These are phyloP conservation scores for Leucosporidium yakuticum DNA, from an alignment of 768 basidiomycete genomes.

Conservation along the genomic window DNA sequence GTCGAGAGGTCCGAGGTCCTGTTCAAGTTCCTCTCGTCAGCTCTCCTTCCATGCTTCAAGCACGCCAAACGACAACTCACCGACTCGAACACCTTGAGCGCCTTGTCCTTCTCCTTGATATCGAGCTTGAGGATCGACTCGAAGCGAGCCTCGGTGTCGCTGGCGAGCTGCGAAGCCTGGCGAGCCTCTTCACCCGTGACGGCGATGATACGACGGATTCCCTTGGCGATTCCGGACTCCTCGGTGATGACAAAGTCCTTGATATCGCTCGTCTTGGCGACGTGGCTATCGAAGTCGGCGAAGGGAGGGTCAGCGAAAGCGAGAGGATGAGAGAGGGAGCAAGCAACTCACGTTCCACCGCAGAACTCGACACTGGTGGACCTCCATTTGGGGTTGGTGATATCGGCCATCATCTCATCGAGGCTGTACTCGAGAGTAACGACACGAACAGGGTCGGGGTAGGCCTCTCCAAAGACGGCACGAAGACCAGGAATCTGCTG, in stretches of 20 bases:
- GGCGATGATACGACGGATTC: conserved; percentile 87
- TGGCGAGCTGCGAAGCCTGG: conserved; percentile 65
- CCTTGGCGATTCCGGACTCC: conserved; percentile 96
- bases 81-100: conserved; percentile 69
- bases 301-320: conserved; percentile 7
- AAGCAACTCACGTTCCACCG: conserved; percentile 77
- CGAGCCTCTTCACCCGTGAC: conserved; percentile 92
- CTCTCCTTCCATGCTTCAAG: not conserved
- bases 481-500: conserved; percentile 86
- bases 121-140: conserved; percentile 55
- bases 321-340: conserved; percentile 1
- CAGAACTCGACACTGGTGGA: conserved; percentile 92
- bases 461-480: conserved; percentile 95
- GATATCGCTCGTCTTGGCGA: conserved; percentile 93
- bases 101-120: conserved; percentile 81
- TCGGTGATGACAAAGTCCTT: conserved; percentile 91
- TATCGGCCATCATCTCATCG: conserved; percentile 75
- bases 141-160: conserved; percentile 58
- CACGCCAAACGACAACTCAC: conserved; percentile 48
- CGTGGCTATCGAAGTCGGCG: conserved; percentile 59
- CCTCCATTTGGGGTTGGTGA: conserved; percentile 85
- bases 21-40: not conserved
- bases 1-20: conserved; percentile 85
- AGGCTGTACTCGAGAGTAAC: conserved; percentile 83
- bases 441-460: conserved; percentile 94